phyloP scores from a whole-genome alignment of 1,284 basidiomycete species.

The Pascua guehoae region DNA sequence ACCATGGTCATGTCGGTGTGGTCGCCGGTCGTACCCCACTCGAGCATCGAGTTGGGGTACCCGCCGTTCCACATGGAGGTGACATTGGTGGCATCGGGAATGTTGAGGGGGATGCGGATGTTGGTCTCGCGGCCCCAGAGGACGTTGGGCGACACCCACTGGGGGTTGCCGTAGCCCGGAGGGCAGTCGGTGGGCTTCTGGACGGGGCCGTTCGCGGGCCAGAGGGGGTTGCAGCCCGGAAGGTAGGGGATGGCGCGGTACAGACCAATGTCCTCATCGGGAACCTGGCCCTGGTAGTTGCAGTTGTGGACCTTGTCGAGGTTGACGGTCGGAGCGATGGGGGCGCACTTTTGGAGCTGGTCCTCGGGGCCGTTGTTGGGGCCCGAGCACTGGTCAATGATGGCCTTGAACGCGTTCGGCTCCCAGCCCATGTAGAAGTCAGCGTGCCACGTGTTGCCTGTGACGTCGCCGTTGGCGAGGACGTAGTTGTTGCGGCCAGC shows the following conservation, averaged over 20 bases:
- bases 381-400: conserved; percentile 33
- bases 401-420: conserved; percentile 1
- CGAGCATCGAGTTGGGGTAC: too few species aligned
- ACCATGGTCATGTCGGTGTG: too few species aligned
- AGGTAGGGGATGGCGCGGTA: conserved; percentile 7
- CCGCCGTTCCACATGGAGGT: neutral
- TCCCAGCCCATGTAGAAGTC: conserved; percentile 38
- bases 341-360: conserved; percentile 1
- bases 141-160: conserved; percentile 2
- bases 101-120: neutral
- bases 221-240: conserved; percentile 14
- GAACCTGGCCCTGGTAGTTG: conserved; percentile 10
- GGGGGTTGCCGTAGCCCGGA: neutral
- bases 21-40: too few species aligned
- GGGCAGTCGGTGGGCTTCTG: conserved; percentile 6
- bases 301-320: neutral
- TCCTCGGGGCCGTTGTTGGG: conserved; percentile 11
- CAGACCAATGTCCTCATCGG: conserved; percentile 13
- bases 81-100: neutral
- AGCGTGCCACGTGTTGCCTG: conserved; percentile 36
- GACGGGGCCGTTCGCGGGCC: conserved; percentile 1
- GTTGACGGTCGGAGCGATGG: neutral
- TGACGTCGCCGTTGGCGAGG: conserved; percentile 39
- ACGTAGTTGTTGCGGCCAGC: conserved; percentile 27
- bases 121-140: neutral